Conservation (phyloP, 495 filamentous ascomycete genomes). For the Pyrenula aspistea region DNA sequence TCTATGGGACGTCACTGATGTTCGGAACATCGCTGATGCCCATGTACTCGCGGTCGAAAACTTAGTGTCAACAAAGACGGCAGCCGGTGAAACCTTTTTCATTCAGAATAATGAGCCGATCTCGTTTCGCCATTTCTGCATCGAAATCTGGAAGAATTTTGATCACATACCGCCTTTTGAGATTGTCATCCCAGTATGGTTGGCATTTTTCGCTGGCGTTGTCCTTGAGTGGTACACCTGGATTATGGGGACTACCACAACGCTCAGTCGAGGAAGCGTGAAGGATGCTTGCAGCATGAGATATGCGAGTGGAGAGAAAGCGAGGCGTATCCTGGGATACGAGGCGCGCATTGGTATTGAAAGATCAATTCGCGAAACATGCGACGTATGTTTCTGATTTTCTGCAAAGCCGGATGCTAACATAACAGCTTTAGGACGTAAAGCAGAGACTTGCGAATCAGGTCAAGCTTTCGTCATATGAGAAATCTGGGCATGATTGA, state of each 20-base stretch:
- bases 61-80: conserved; percentile 38
- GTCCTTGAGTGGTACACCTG: conserved; percentile 39
- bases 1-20: conserved; percentile 50
- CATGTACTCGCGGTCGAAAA: conserved; percentile 51
- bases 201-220: conserved; percentile 37
- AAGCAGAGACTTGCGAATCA: neutral
- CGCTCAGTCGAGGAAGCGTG: conserved; percentile 43
- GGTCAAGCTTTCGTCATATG: too few relatives aligned
- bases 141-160: conserved; percentile 47
- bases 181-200: conserved; percentile 34
- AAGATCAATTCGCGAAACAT: conserved; percentile 40
- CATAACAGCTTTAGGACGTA: too few relatives aligned
- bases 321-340: conserved; percentile 44
- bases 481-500: too few relatives aligned
- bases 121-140: conserved; percentile 46
- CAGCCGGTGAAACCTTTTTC: conserved; percentile 50
- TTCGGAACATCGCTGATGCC: conserved; percentile 48
- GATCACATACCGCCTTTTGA: conserved; percentile 40
- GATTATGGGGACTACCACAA: conserved; percentile 32
- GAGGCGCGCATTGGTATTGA: conserved; percentile 41
- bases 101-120: conserved; percentile 53
- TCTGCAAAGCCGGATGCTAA: too few relatives aligned
- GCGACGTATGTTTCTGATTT: conserved; percentile 23
- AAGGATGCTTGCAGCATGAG: conserved; percentile 38
- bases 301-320: conserved; percentile 47